Base-by-base conservation (phyloP, 169 alveolate species). In the Plasmodium malariae region DNA sequence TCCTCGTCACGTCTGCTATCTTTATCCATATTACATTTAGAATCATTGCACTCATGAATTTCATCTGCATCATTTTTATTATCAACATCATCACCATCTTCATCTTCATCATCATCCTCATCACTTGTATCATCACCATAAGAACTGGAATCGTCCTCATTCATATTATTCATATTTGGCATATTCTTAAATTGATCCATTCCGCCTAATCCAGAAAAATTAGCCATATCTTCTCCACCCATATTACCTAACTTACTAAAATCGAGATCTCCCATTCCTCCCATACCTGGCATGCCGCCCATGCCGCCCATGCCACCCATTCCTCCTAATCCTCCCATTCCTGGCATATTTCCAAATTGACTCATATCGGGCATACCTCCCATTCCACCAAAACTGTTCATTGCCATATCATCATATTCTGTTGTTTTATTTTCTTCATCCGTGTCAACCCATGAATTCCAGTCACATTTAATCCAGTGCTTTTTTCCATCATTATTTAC, bases 371-470 rank as follows among this genome's bases (percentile, higher is more conserved):
- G 88, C 78, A 65, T 63, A 21, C 88, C 89, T 45, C 83, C 92
- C 87, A 72, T 87, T 9, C 88, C 88, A 32, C 93, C 95, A 74
- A 93, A 93, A 73, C 91, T 87, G 28, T 91, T 74, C 96, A 94
- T 94, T 65, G 92, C 95, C 95, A 93, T 88, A 40, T 92, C 94
- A 69, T 92, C 94, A 69, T 72, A 85, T 49, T 72, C 89, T 34
- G 80, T 59, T 63, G 93, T 49, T 34, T 92, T 93, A 59, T 92
- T 91, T 63, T 74, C 96, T 60, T 94, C 96, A 67, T 94, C 96
- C 11, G 96, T 92, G 76, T 94, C 96, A 36, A 94, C 95, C 96
- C 96, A 94, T 5, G 88, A 78, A 80, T 94, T 94, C 96, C 96
- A 94, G 93, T 94, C 95, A 88, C 94, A 88, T 37, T 94, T 94